These are phyloP conservation scores for Penicillium longicatenatum DNA, from an alignment of 495 filamentous ascomycete genomes.

Conservation along the genomic window DNA sequence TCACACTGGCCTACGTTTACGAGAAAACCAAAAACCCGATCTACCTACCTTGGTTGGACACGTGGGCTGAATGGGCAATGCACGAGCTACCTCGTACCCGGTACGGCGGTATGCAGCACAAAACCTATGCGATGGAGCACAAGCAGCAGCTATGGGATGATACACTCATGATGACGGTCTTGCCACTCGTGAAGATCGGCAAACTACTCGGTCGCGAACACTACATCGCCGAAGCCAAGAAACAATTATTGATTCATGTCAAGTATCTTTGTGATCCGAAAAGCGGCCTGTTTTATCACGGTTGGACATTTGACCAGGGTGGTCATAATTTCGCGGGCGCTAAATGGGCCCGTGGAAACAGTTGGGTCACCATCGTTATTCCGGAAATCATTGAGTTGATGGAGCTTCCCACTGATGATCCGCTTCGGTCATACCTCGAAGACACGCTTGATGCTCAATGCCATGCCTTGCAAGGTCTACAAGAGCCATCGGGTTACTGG, in stretches of 20 bases:
- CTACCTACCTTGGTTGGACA: constrained; percentile 10
- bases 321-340: constrained; percentile 62
- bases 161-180: constrained; percentile 67
- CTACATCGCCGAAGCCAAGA: constrained; percentile 64
- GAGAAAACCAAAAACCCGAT: constrained; percentile 6
- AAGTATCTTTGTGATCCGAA: constrained; percentile 62
- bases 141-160: constrained; percentile 15
- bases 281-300: constrained; percentile 61
- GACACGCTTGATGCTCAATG: constrained; percentile 56
- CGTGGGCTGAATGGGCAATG: constrained; percentile 14
- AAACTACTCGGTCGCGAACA: constrained; percentile 55
- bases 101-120: constrained; percentile 11
- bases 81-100: constrained; percentile 9
- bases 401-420: constrained; percentile 47
- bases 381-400: constrained; percentile 64
- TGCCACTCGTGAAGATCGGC: constrained; percentile 68
- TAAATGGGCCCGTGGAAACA: constrained; percentile 58
- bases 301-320: constrained; percentile 22
- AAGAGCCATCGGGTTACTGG: constrained; percentile 56
- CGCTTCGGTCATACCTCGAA: constrained; percentile 50
- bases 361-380: constrained; percentile 64
- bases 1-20: constrained; percentile 11
- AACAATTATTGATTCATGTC: constrained; percentile 63
- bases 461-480: constrained; percentile 49
- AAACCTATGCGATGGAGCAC: constrained; percentile 8